These are phyloP conservation scores for Fusarium tuaranense DNA, from an alignment of 2,329 filamentous ascomycete genomes.

Conservation along the genomic window DNA sequence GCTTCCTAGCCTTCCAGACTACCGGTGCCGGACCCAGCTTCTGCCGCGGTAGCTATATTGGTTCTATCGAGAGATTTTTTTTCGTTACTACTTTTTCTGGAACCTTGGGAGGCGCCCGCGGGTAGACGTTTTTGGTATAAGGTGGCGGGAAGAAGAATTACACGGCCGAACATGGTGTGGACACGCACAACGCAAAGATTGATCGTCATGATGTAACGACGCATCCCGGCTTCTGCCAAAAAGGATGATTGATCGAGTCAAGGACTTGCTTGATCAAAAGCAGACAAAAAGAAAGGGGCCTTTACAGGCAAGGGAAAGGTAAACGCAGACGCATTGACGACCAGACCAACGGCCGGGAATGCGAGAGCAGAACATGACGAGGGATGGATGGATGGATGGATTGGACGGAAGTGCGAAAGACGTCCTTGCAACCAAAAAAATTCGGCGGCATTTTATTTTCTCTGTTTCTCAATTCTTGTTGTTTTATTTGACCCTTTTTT, in stretches of 20 bases:
- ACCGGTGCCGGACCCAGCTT: conserved; percentile 6
- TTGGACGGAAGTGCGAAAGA: conserved; percentile 20
- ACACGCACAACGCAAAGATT: not conserved
- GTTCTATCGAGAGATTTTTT: not conserved
- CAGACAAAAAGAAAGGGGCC: not conserved
- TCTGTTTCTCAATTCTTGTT: conserved; percentile 10
- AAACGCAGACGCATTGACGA: not conserved
- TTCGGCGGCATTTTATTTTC: conserved; percentile 33
- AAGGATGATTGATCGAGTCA: not conserved
- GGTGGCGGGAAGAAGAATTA: conserved; percentile 3
- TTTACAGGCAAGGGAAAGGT: not conserved
- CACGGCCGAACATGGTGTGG: not conserved
- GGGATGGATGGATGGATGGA: conserved; percentile 8
- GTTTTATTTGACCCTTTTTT: conserved; percentile 11
- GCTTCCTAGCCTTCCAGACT: conserved; percentile 16
- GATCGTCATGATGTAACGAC: conserved; percentile 3
- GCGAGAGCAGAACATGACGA: conserved; percentile 30
- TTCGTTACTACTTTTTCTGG: not conserved
- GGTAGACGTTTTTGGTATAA: not conserved
- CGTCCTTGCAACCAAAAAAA: conserved; percentile 25
- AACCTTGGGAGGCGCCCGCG: not conserved
- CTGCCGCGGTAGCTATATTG: not conserved
- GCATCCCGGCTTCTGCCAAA: not conserved
- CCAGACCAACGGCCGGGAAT: not conserved
- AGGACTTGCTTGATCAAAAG: not conserved